Evolutionary conservation across 805 yeast genomes (phyloP).

Genomic region (Nakazawaea ambrosiae): DNA sequence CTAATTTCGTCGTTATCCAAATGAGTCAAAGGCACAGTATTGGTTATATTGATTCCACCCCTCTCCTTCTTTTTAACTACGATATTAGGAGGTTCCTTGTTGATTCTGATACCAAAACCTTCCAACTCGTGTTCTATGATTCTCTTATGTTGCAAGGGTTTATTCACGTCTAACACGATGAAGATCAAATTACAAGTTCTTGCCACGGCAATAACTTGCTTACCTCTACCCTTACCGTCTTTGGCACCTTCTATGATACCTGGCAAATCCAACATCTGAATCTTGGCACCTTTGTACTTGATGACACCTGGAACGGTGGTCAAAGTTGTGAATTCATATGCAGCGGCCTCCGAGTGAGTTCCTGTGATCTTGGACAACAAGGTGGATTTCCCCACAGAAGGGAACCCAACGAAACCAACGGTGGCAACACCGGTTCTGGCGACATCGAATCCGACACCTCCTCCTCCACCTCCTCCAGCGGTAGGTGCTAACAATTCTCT

Average conservation of each 20-base stretch:
- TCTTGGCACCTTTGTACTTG: slow-evolving; percentile 93
- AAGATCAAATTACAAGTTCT: slow-evolving; percentile 91
- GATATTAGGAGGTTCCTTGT: slow-evolving; percentile 89
- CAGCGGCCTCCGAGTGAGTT: slow-evolving; percentile 96
- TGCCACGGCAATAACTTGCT: slow-evolving; percentile 98
- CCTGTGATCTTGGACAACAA: slow-evolving; percentile 85
- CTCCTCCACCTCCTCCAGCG: slow-evolving; percentile 82
- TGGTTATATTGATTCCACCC: slow-evolving; percentile 93
- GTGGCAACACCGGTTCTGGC: slow-evolving; percentile 98
- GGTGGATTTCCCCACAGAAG: slow-evolving; percentile 91
- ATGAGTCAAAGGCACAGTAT: slow-evolving; percentile 87
- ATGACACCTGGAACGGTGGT: slow-evolving; percentile 98
- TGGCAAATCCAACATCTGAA: slow-evolving; percentile 91
- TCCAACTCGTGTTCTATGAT: slow-evolving; percentile 93
- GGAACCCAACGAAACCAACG: slow-evolving; percentile 97
- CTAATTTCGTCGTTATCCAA: slow-evolving; percentile 88
- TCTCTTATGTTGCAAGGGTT: slow-evolving; percentile 90
- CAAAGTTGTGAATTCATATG: slow-evolving; percentile 93
- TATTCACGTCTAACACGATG: slow-evolving; percentile 91
- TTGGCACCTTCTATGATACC: slow-evolving; percentile 90
- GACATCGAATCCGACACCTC: slow-evolving; percentile 93
- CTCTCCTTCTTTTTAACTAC: slow-evolving; percentile 86
- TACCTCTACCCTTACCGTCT: slow-evolving; percentile 90
- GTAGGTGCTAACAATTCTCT: slow-evolving; percentile 78
- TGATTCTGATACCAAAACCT: slow-evolving; percentile 94